Base-by-base conservation (phyloP, 1,284 basidiomycete genomes). In the Tylopilus sp. region DNA sequence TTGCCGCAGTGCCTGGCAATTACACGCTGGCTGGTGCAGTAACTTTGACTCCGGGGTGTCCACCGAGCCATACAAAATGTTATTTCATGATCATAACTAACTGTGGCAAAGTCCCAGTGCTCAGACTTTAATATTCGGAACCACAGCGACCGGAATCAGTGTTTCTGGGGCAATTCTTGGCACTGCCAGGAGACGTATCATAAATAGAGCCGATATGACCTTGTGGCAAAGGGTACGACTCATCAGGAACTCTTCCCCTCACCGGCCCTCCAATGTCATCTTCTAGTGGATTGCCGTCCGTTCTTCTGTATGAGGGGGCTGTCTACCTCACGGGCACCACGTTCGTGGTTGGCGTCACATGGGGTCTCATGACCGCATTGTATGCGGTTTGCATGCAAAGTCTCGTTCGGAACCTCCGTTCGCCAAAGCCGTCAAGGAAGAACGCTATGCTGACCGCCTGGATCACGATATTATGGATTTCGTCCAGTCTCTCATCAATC, bases 381-480 rank as follows among this genome's bases (percentile, higher is more conserved):
- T 49, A 61, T 49, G 16, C 18, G 22, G 44, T 61, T 10, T 60
- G 44, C 44, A 41, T 60, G 59, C 53, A 38, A 33, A 53, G 41
- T 18, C 60, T 61, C n/a, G 19, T 55, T n/a, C 53, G 32, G 13
- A 49, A 41, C 39, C 38, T 60, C 29, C 39, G 52, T 24, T 41
- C 51, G 12, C 32, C n/a, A 9, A 61, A 47, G 16, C n/a, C 32
- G 36, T 36, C 60, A 36, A 61, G 10, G 32, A 61, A 54, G 53
- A 61, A 16, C 19, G 32, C 32, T 22, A n/a, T 55, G 16, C 24
- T 61, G 53, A 44, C 60, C 24, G 22, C n/a, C 32, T 61, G 60
- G 53, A 60, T 60, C 53, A 60, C 53, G 19, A 33, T 47, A 15
- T 26, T 54, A 22, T 60, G 52, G 59, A 60, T 55, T 33, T 55